Conservation (phyloP, 2,329 filamentous ascomycete genomes). For the Alternaria gansuensis region DNA sequence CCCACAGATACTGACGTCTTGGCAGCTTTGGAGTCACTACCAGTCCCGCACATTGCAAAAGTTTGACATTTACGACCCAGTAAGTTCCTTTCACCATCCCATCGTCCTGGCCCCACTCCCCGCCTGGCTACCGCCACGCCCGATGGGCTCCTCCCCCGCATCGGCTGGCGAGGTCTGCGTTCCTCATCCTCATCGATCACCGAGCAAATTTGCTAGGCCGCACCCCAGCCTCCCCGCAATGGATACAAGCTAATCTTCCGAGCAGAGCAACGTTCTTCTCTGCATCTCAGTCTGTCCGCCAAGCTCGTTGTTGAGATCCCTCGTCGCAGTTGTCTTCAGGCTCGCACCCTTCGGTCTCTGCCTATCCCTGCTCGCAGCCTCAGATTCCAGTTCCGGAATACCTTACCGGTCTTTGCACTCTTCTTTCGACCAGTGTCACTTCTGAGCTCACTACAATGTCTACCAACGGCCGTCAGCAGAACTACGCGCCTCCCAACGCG, state of each 20-base stretch:
- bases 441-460: conserved; percentile 33
- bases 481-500: conserved; percentile 36
- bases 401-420: conserved; percentile 4
- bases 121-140: conserved; percentile 1
- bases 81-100: conserved; percentile 35
- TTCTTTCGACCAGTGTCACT: conserved; percentile 8
- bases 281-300: conserved; percentile 42
- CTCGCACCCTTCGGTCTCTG: conserved; percentile 18
- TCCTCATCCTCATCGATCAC: conserved; percentile 36
- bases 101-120: conserved; percentile 21
- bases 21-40: conserved; percentile 55
- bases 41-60: conserved; percentile 52
- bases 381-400: conserved; percentile 9
- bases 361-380: conserved; percentile 17
- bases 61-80: conserved; percentile 54
- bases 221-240: background rate
- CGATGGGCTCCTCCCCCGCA: conserved; percentile 12
- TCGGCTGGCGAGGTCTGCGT: conserved; percentile 12
- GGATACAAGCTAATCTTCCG: conserved; percentile 25
- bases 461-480: conserved; percentile 45
- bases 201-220: background rate
- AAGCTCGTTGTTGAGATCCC: conserved; percentile 28
- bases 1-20: conserved; percentile 28
- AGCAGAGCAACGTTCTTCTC: conserved; percentile 44
- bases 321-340: conserved; percentile 20